Evolutionary conservation across 2,329 filamentous ascomycete species (phyloP).

Genomic region (Mollisia scopiformis): DNA sequence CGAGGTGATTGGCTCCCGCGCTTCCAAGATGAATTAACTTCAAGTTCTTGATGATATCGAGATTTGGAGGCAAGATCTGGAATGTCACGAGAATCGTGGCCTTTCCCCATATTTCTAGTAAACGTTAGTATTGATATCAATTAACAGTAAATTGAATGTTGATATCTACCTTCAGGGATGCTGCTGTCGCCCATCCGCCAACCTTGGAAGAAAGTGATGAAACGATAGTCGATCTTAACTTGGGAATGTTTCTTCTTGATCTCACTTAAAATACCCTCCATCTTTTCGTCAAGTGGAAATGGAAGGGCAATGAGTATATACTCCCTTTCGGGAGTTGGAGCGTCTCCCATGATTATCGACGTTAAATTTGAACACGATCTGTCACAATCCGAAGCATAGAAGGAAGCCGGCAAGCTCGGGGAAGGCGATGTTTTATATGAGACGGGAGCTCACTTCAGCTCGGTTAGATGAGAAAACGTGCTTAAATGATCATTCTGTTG

Average conservation of each 20-base stretch:
- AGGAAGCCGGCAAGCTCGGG: background rate
- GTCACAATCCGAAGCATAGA: background rate
- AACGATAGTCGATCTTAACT: slow-evolving; percentile 47
- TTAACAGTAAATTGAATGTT: background rate
- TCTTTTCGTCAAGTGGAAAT: slow-evolving; percentile 40
- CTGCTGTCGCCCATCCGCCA: slow-evolving; percentile 2
- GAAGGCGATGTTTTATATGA: background rate
- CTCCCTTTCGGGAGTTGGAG: slow-evolving; percentile 38
- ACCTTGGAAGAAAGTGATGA: slow-evolving; percentile 31
- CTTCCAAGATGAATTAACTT: slow-evolving; percentile 40
- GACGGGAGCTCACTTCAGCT: background rate
- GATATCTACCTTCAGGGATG: slow-evolving; percentile 25
- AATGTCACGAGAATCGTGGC: slow-evolving; percentile 39
- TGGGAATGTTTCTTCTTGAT: slow-evolving; percentile 47
- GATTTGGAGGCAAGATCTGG: slow-evolving; percentile 30
- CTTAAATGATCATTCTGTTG: background rate
- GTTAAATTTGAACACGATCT: background rate
- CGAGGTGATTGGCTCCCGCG: slow-evolving; percentile 38
- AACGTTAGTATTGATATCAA: no score
- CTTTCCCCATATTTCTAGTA: slow-evolving; percentile 30
- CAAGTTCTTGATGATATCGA: slow-evolving; percentile 33
- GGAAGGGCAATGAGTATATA: slow-evolving; percentile 47
- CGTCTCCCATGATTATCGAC: slow-evolving; percentile 47
- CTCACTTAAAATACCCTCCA: slow-evolving; percentile 38
- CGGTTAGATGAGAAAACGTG: no score